Conservation (phyloP, 2,329 filamentous ascomycete genomes). For the Fusarium tupiense region DNA sequence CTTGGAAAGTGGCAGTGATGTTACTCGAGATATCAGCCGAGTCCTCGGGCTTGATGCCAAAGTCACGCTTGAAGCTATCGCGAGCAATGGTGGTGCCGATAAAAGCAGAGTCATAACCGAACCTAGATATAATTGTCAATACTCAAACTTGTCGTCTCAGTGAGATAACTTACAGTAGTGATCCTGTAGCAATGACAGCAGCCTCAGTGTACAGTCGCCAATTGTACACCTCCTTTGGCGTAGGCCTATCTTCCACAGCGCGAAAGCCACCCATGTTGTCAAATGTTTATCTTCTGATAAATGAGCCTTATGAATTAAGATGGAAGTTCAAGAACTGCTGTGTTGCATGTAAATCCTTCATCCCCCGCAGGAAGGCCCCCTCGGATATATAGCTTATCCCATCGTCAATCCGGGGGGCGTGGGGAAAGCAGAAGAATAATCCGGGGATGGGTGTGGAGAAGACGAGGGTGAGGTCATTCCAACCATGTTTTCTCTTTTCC, state of each 20-base stretch:
- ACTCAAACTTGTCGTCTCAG: accelerated
- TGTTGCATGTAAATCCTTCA: not conserved
- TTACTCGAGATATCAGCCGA: conserved; percentile 51
- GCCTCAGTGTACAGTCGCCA: conserved; percentile 60
- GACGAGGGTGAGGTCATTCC: conserved; percentile 18
- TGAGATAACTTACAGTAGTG: conserved; percentile 48
- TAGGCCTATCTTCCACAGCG: conserved; percentile 64
- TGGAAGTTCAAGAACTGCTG: not conserved
- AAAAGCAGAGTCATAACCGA: conserved; percentile 64
- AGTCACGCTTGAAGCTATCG: conserved; percentile 57
- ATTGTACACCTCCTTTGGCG: conserved; percentile 65
- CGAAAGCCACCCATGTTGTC: conserved; percentile 51
- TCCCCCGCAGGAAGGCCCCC: conserved; percentile 8
- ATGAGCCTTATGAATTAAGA: not conserved
- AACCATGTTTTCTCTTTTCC: conserved; percentile 20
- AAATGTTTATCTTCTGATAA: not conserved
- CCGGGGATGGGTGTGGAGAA: conserved; percentile 35
- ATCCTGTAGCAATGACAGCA: conserved; percentile 59
- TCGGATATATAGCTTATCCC: conserved; percentile 37
- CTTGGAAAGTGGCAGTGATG: conserved; percentile 59
- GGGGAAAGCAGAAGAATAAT: conserved; percentile 35
- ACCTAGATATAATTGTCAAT: conserved; percentile 44
- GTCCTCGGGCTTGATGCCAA: conserved; percentile 43
- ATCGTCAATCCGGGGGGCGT: conserved; percentile 35
- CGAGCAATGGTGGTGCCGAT: conserved; percentile 64